Percentiles rank a stretch among this genome's conserved stretches.
Conservation (phyloP, 148 eudicot genomes). For the Arbutus unedo region DNA sequence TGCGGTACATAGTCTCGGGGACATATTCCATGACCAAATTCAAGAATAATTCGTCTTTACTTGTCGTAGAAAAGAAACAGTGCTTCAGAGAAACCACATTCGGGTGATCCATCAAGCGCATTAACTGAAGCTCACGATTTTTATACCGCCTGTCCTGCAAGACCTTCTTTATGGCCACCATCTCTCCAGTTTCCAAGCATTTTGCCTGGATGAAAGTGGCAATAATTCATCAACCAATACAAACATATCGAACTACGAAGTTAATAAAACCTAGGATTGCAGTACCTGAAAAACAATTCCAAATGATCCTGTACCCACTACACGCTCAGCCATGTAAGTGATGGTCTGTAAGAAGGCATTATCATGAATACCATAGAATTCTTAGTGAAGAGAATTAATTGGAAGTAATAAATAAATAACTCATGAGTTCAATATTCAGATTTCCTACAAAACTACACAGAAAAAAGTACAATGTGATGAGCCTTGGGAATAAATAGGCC, state of each 20-base stretch:
- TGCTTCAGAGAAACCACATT: conserved; percentile 75
- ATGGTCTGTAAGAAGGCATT: conserved; percentile 50
- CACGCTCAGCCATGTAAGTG: conserved; percentile 86
- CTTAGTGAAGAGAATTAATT: background rate
- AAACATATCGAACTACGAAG: background rate
- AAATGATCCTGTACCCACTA: conserved; percentile 88
- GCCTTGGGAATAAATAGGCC: background rate
- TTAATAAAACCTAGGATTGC: background rate
- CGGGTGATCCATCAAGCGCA: conserved; percentile 74
- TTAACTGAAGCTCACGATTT: conserved; percentile 72
- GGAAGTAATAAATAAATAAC: background rate
- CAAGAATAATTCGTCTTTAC: conserved; percentile 72
- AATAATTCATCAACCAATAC: background rate
- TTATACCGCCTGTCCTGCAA: conserved; percentile 79
- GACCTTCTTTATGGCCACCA: conserved; percentile 78
- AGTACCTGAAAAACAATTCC: conserved; percentile 79
- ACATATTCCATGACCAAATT: conserved; percentile 86
- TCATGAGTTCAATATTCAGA: background rate
- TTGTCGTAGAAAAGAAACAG: conserved; percentile 80
- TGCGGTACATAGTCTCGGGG: conserved; percentile 71
- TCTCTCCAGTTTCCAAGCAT: conserved; percentile 81
- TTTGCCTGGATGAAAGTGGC: conserved; percentile 50
- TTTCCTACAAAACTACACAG: background rate
- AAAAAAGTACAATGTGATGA: background rate
- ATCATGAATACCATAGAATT: background rate